These are phyloP conservation scores for Chaetomiaceae sp. DNA, from an alignment of 2,329 filamentous ascomycete species.

Conservation along the genomic window DNA sequence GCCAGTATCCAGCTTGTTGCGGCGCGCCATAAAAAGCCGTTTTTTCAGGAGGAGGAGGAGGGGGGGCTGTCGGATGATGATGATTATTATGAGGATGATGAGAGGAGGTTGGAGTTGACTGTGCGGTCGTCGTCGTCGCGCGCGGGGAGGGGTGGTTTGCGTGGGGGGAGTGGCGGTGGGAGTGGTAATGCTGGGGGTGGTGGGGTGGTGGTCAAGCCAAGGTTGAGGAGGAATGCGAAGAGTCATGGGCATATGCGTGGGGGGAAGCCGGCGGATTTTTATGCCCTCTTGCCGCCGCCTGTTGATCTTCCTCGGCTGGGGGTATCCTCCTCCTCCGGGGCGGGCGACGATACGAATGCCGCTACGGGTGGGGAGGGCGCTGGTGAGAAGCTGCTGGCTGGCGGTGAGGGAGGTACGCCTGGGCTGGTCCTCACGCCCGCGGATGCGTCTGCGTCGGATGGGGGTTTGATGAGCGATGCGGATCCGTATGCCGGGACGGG, in stretches of 20 bases:
- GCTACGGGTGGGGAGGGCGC: no score
- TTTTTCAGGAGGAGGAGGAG: constrained; percentile 35
- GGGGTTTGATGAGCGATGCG: constrained; percentile 2
- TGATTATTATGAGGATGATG: constrained; percentile 25
- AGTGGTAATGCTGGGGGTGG: background rate
- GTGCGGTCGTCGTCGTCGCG: constrained; percentile 6
- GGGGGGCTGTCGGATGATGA: constrained; percentile 29
- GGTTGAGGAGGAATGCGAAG: constrained; percentile 23
- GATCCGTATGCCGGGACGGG: constrained; percentile 1
- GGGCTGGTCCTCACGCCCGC: no score
- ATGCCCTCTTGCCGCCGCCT: no score
- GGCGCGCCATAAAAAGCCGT: constrained; percentile 31
- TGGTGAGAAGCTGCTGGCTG: no score
- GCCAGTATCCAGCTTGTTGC: constrained; percentile 42
- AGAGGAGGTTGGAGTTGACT: constrained; percentile 25
- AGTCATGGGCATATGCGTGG: constrained; percentile 21
- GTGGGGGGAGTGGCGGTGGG: background rate
- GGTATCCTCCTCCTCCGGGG: no score
- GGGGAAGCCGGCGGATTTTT: constrained; percentile 13
- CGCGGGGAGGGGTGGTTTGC: no score
- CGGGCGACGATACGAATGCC: no score
- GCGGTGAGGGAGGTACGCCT: no score
- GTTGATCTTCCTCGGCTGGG: no score
- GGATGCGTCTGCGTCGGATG: background rate
- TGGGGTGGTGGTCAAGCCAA: constrained; percentile 20